A percentile compares a stretch with the other conserved stretches of the same genome.
Conservation (phyloP, 345 rosid species). For the Mangifera indica region DNA sequence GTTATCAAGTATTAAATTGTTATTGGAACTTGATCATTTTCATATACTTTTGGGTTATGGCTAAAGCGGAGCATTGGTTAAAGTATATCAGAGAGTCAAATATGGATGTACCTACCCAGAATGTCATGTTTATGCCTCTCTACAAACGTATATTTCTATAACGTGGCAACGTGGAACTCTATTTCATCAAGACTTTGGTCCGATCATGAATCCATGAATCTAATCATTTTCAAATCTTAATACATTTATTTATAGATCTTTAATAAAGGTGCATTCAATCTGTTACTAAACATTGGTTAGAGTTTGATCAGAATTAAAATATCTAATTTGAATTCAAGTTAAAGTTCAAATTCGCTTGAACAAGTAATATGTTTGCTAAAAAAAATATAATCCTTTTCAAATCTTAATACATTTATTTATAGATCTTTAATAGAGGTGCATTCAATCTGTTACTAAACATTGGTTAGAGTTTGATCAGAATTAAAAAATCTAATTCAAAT, state of each 20-base stretch:
- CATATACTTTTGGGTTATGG: too few species aligned
- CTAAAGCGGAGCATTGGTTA: background rate
- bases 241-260: background rate
- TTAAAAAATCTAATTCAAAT: too few species aligned
- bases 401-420: background rate
- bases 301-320: too few species aligned
- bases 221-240: too few species aligned
- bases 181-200: slow-evolving; percentile 19
- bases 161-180: slow-evolving; percentile 18
- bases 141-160: background rate
- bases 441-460: too few species aligned
- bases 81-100: slow-evolving; percentile 4
- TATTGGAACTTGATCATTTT: slow-evolving; percentile 6
- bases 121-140: background rate
- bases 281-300: too few species aligned
- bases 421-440: background rate
- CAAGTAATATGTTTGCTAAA: too few species aligned
- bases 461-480: too few species aligned
- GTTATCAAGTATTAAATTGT: background rate
- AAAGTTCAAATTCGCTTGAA: too few species aligned
- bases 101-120: background rate
- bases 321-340: too few species aligned
- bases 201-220: slow-evolving; percentile 1
- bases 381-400: too few species aligned
- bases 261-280: too few species aligned